Evolutionary conservation across 805 yeast genomes (phyloP), one percentile per base, ranked within the genome.

Genomic region (Cyberlindnera xylosilytica): DNA sequence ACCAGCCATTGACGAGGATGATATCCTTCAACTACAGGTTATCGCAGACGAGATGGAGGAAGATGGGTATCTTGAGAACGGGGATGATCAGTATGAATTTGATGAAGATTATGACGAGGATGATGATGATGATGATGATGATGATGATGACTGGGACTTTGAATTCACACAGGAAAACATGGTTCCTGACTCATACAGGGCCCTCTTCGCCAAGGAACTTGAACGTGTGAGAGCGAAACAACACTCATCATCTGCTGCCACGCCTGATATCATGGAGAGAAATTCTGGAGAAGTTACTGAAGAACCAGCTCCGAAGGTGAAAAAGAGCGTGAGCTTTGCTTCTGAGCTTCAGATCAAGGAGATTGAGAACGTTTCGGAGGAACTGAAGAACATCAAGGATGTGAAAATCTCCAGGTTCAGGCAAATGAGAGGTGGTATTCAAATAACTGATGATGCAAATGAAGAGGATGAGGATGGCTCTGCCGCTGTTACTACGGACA

Each of bases 271-370:
- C n/a, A n/a, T n/a, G n/a, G n/a, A n/a, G n/a, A n/a, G n/a, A n/a
- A n/a, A n/a, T n/a, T n/a, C n/a, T n/a, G n/a, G n/a, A n/a, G n/a
- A 27, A n/a, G 16, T 6, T 12, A 27, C 9, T 27, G 30, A 12
- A 9, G 30, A 27, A 15, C 30, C 6, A 6, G 16, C n/a, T 9
- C 22, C 11, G 19, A 45, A 42, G 23, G 27, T 18, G 30, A 67
- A 67, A 47, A 79, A 78, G 51, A 61, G 74, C 2, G 87, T 83
- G 9, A 60, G 71, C 15, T 83, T 82, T 62, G 69, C 80, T 0
- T 59, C 61, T 2, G 63, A 63, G 2, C 65, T 79, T 24, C 76
- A 79, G 34, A 73, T 83, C 10, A 81, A 79, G 47, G 79, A 78
- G 43, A 69, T 83, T 36, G 83, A 77, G 37, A 75, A 78, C 49